Evolutionary conservation across 805 yeast genomes (phyloP), one percentile per base, ranked within the genome.

Genomic region (Vanderwaltozyma tropicalis): DNA sequence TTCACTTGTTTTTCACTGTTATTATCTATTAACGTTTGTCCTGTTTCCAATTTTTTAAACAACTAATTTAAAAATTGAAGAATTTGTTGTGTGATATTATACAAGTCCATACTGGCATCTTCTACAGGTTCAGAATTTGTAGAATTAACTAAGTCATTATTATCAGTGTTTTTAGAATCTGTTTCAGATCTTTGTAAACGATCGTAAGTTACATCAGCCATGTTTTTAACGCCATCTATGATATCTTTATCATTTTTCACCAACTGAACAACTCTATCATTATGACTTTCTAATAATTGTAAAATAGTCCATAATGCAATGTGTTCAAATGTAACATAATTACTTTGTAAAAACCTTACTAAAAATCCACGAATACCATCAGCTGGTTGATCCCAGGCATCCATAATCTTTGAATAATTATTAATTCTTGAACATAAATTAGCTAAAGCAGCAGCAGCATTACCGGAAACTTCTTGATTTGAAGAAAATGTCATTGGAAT

Each of bases 391-490:
- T 72, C 67, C 94, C 96, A 92, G 47, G 78, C 72, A 38, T 75
- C 72, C 41, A 86, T 70, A 43, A 92, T 84, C 46, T 80, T 78
- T 41, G 78, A 72, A 61, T 88, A 88, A 50, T 85, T 88, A 50
- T 74, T 74, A 27, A 89, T 85, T 62, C 96, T 77, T 4, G 96
- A 87, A 48, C 96, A 86, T 50, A 92, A 67, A 57, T 92, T 92
- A 22, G 98, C 98, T 48, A 92, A 71, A 2, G 98, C 97, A 27
- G 98, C 98, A 13, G 97, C 98, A 2, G 95, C 83, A 62, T 92
- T 92, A 40, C 98, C 98, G 60, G 95, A 92, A 14, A 92, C 96
- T 63, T 94, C 98, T 41, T 87, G 82, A 57, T 87, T 87, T 39
- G 73, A 73, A 31, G 94, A 82, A 49, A 75, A 77, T 2, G 97